Evolutionary conservation across 2,329 filamentous ascomycete species (phyloP).

Genomic region (Aspergillus puulaauensis): DNA sequence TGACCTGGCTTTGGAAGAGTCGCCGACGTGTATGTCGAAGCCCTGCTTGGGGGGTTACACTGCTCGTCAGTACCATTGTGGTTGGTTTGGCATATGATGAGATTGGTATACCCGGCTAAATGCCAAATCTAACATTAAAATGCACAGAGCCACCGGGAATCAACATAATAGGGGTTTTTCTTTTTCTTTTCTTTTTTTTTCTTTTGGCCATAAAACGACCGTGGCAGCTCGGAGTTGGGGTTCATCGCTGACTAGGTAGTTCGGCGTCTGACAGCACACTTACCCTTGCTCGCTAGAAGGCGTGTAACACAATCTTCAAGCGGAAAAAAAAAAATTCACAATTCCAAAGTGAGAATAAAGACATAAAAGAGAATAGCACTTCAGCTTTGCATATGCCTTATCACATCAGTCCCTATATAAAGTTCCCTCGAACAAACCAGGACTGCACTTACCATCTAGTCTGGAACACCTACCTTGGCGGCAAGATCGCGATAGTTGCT

Average conservation of each 20-base stretch:
- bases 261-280: neutral
- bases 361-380: neutral
- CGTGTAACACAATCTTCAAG: neutral
- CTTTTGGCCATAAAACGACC: neutral
- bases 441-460: neutral
- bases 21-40: neutral
- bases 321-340: neutral
- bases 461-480: neutral
- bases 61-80: neutral
- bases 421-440: neutral
- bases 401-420: neutral
- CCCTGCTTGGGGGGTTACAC: neutral
- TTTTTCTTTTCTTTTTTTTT: no score
- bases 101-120: neutral
- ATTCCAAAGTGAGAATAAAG: neutral
- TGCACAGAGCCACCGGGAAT: neutral
- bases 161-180: neutral
- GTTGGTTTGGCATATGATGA: neutral
- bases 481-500: neutral
- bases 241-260: neutral
- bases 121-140: neutral
- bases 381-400: neutral
- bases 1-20: neutral
- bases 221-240: neutral
- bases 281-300: neutral